These are phyloP conservation scores for Hortiboletus campestris DNA, from an alignment of 768 basidiomycete genomes.

Conservation along the genomic window DNA sequence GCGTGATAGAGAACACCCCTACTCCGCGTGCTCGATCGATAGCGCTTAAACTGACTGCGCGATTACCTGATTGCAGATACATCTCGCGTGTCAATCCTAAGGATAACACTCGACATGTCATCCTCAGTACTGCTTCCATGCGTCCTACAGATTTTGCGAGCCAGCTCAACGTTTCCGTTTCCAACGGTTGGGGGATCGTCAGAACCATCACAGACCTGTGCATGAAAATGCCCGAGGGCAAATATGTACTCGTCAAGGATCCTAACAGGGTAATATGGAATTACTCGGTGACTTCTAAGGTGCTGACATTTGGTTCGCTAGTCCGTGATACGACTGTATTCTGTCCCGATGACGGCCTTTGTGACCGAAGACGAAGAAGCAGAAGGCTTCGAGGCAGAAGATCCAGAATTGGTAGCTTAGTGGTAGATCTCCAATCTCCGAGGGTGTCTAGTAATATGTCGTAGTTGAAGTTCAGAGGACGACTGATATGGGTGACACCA, in stretches of 20 bases:
- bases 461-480: not conserved
- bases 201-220: constrained; percentile 91
- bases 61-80: constrained; percentile 54
- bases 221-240: constrained; percentile 97
- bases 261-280: constrained; percentile 81
- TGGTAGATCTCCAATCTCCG: constrained; percentile 6
- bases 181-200: constrained; percentile 99
- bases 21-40: not conserved
- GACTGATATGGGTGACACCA: not conserved
- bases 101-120: constrained; percentile 94
- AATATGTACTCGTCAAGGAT: constrained; percentile 96
- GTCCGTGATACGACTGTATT: constrained; percentile 92
- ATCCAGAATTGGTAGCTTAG: constrained; percentile 36
- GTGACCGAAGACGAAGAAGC: constrained; percentile 76
- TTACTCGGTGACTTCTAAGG: not conserved
- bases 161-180: constrained; percentile 91
- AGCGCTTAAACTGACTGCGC: constrained; percentile 8
- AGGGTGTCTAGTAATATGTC: not conserved
- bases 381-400: constrained; percentile 41
- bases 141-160: constrained; percentile 92
- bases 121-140: constrained; percentile 91
- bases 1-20: not conserved
- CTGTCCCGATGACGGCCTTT: constrained; percentile 87
- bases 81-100: constrained; percentile 92
- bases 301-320: constrained; percentile 34